Percentiles rank a stretch among this genome's conserved stretches.
Conservation (phyloP, 495 filamentous ascomycete genomes). For the Melanomma pulvis-pyrius region DNA sequence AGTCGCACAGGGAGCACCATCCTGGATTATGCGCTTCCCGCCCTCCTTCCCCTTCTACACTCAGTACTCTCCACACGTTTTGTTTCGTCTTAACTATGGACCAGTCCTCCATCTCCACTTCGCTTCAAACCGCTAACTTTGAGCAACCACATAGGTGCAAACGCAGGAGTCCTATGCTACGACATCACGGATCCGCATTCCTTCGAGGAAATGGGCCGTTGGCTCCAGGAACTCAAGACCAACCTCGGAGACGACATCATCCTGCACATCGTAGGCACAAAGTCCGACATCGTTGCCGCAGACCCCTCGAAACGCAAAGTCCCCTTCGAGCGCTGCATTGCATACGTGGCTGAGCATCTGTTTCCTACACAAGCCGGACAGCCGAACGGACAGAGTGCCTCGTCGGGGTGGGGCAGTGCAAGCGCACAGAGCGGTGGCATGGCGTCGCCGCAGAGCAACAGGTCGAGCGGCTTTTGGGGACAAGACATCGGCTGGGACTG, state of each 20-base stretch:
- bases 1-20: not conserved
- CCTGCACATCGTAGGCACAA: constrained; percentile 96
- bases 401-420: constrained; percentile 14
- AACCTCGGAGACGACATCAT: constrained; percentile 74
- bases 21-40: not conserved
- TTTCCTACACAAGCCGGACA: constrained; percentile 54
- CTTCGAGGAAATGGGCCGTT: constrained; percentile 91
- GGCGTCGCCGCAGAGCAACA: constrained; percentile 70
- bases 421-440: constrained; percentile 26
- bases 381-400: constrained; percentile 10
- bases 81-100: no score
- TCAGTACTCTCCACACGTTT: no score
- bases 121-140: not conserved
- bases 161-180: constrained; percentile 93
- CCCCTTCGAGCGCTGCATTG: constrained; percentile 91
- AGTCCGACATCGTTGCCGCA: constrained; percentile 82
- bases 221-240: constrained; percentile 77
- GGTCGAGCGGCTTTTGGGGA: constrained; percentile 84
- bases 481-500: constrained; percentile 94
- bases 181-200: constrained; percentile 84
- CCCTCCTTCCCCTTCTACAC: no score
- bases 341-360: constrained; percentile 89
- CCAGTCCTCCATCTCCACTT: not conserved
- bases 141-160: constrained; percentile 61
- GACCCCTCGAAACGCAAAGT: constrained; percentile 78